These are phyloP conservation scores for Cordyceps cateniannulata DNA, from an alignment of 2,329 filamentous ascomycete genomes.

Conservation along the genomic window DNA sequence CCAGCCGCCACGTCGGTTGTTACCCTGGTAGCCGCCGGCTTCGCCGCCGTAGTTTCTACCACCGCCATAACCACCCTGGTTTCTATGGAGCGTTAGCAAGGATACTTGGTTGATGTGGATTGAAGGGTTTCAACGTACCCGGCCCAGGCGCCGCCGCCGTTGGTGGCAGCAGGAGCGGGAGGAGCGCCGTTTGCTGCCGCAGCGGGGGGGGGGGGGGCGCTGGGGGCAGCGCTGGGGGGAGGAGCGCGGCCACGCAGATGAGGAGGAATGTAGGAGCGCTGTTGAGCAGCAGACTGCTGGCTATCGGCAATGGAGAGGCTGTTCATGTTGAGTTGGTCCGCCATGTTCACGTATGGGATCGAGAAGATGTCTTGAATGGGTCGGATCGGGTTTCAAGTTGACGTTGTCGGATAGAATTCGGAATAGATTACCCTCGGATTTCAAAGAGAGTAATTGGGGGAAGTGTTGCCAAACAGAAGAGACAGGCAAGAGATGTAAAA, in stretches of 20 bases:
- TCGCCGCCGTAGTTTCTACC: slow-evolving; percentile 30
- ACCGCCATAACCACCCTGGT: slow-evolving; percentile 23
- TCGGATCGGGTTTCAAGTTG: slow-evolving; percentile 15
- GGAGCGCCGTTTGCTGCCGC: slow-evolving; percentile 14
- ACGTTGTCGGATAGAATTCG: slow-evolving; percentile 5
- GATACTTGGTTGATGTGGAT: not conserved
- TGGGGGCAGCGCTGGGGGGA: not conserved
- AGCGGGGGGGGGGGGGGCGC: slow-evolving; percentile 16
- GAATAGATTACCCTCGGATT: slow-evolving; percentile 24
- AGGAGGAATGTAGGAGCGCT: slow-evolving; percentile 76
- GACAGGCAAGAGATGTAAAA: slow-evolving; percentile 11
- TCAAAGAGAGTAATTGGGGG: slow-evolving; percentile 21
- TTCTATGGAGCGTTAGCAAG: slow-evolving; percentile 18
- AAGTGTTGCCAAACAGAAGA: slow-evolving; percentile 20
- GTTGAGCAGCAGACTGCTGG: slow-evolving; percentile 22
- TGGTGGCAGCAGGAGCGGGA: slow-evolving; percentile 28
- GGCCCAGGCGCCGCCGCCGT: slow-evolving; percentile 52
- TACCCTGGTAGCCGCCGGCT: slow-evolving; percentile 21
- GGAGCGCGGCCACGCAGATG: slow-evolving; percentile 63
- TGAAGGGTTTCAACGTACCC: slow-evolving; percentile 30
- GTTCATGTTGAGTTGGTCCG: slow-evolving; percentile 78
- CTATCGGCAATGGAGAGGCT: slow-evolving; percentile 57
- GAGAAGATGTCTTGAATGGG: slow-evolving; percentile 13
- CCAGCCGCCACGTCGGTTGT: slow-evolving; percentile 28
- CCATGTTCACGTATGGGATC: slow-evolving; percentile 50